Base-by-base conservation (phyloP, 1,284 basidiomycete species). In the Naganishia cerealis region DNA sequence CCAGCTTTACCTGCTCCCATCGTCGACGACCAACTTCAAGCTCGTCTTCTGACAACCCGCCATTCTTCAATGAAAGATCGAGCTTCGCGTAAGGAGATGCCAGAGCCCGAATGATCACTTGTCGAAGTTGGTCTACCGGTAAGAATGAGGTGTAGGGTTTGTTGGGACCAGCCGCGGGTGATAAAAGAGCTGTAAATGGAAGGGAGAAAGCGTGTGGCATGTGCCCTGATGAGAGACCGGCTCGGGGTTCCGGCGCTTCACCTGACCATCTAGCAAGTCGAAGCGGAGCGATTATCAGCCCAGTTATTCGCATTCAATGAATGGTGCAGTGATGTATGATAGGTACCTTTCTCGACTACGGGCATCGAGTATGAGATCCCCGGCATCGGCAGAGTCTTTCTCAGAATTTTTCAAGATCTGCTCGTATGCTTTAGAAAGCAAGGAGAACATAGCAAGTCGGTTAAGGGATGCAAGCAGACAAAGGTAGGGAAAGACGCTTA, bases 211-310 rank as follows among this genome's bases (percentile, higher is more conserved):
- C 90, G 78, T 89, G 81, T 0, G 95, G 95, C 70, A 99, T 95
- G 79, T 99, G 96, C 0, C 96, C 96, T 0, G 91, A 92, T 10
- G 91, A 86, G 58, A 99, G 83, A 9, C 89, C 89, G 1, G 91
- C 86, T 21, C 95, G 87, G 5, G 96, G 96, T 79, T 99, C 96
- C 8, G 93, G 90, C 57, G 89, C 89, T 36, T 83, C 84, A 29
- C 94, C 95, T 18, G 86, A 82, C 76, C 86, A 95, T 71, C 91
- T 92, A 70, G 40, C 63, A 43, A 50, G n/a, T 50, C 33, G 21
- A 48, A 42, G 29, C 33, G 18, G 21, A 33, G 29, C 43, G 61
- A 38, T 33, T 39, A 33, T 33, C 24, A 24, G 62, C n/a, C 33
- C 18, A 42, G 26, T 29, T n/a, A 21, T 36, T 33, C 38, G 29